These are phyloP conservation scores for Talaromyces liani DNA, from an alignment of 495 filamentous ascomycete species.

Conservation along the genomic window DNA sequence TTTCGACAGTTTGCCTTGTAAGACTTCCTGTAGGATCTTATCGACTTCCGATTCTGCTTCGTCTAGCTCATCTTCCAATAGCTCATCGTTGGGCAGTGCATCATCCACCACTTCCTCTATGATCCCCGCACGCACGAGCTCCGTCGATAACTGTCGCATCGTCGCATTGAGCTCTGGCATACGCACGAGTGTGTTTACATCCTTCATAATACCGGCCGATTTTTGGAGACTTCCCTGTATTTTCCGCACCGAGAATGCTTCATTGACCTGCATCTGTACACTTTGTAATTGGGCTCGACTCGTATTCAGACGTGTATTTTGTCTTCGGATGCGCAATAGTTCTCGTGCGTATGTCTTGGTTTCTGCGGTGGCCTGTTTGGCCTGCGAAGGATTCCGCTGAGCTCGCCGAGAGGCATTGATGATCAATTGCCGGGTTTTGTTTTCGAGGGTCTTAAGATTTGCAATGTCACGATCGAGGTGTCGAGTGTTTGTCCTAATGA, in stretches of 20 bases:
- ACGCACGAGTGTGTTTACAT: slow-evolving; percentile 80
- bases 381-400: slow-evolving; percentile 65
- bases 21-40: slow-evolving; percentile 81
- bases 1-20: slow-evolving; percentile 73
- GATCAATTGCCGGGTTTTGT: slow-evolving; percentile 82
- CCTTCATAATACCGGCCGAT: slow-evolving; percentile 89
- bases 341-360: slow-evolving; percentile 83
- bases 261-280: slow-evolving; percentile 96
- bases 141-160: slow-evolving; percentile 81
- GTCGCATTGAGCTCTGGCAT: slow-evolving; percentile 83
- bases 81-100: slow-evolving; percentile 61
- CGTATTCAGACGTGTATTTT: slow-evolving; percentile 65
- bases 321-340: slow-evolving; percentile 74
- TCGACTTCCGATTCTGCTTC: slow-evolving; percentile 89
- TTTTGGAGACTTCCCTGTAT: slow-evolving; percentile 89
- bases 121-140: slow-evolving; percentile 88
- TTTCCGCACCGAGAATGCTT: slow-evolving; percentile 91
- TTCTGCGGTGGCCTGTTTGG: slow-evolving; percentile 67
- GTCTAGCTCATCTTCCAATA: slow-evolving; percentile 73
- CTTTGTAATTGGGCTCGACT: slow-evolving; percentile 86
- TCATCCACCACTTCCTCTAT: slow-evolving; percentile 97
- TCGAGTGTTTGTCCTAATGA: slow-evolving; percentile 85
- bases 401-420: slow-evolving; percentile 69
- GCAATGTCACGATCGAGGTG: slow-evolving; percentile 91
- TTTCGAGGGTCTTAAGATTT: slow-evolving; percentile 64